Evolutionary conservation across 1,284 basidiomycete genomes (phyloP).

Genomic region (Ganoderma sinense): DNA sequence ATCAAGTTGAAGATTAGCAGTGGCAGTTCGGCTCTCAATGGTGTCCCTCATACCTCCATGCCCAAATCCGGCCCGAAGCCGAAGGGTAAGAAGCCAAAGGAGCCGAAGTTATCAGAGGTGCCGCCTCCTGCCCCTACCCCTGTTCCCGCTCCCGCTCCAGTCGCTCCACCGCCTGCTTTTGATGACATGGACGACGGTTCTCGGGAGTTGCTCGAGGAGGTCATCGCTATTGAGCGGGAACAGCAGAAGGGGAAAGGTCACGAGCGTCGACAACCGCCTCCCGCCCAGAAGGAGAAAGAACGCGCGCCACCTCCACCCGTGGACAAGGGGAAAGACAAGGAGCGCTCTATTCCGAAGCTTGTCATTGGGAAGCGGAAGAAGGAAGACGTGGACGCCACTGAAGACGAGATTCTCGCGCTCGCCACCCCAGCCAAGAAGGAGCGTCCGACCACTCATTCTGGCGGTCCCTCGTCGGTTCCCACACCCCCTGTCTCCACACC

Average conservation of each 20-base stretch:
- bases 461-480: conserved; percentile 33
- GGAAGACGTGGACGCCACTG: conserved; percentile 41
- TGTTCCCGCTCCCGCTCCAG: conserved; percentile 38
- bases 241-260: conserved; percentile 50
- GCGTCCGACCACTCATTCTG: conserved; percentile 41
- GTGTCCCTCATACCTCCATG: conserved; percentile 22
- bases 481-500: conserved; percentile 20
- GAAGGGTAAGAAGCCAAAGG: conserved; percentile 57
- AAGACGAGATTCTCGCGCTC: conserved; percentile 66
- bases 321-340: conserved; percentile 41
- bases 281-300: conserved; percentile 29
- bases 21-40: conserved; percentile 39
- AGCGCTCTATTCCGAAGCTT: conserved; percentile 38
- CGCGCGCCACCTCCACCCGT: conserved; percentile 24
- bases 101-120: conserved; percentile 49
- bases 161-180: conserved; percentile 2
- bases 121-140: conserved; percentile 56
- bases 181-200: conserved; percentile 71
- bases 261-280: conserved; percentile 11
- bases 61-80: conserved; percentile 40
- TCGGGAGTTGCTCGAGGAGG: conserved; percentile 80
- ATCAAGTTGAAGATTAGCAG: conserved; percentile 66
- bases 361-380: conserved; percentile 64
- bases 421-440: conserved; percentile 73
- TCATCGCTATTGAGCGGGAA: conserved; percentile 80